Evolutionary conservation across 2,329 filamentous ascomycete genomes (phyloP), one percentile per base, ranked within the genome.

Genomic region (Hypomyces rosellus): DNA sequence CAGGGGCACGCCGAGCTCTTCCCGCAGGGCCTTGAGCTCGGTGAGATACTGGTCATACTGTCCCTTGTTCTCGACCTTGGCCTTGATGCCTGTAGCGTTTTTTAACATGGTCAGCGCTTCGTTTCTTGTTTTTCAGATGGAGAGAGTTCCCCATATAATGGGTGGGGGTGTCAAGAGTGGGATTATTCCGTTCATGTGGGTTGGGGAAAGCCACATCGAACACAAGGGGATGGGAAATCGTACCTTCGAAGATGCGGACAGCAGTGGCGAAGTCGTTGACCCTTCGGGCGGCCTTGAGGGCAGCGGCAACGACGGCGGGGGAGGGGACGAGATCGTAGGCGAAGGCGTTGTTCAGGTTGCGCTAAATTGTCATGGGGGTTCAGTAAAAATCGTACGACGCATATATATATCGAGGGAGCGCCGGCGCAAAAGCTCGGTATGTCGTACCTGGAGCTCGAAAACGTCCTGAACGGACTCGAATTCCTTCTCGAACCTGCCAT

Each of bases 261-360:
- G 93, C 93, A 59, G 93, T 99, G 61, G 93, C 93, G 78, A 86
- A 97, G 80, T 99, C 93, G 74, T 99, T 96, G 69, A 99, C 93
- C 72, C 93, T 83, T 72, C 93, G 82, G 61, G 93, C 93, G 63
- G 93, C 93, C 75, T 86, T 90, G 65, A 99, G 83, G 58, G 93
- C 93, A 64, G 93, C 91, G 64, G 82, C 83, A 72, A 96, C 82
- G 69, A 99, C 93, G 62, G 88, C 84, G 58, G 92, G 85, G 41
- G 92, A 93, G 67, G 95, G 93, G 60, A 99, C 93, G 66, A 99
- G 86, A 85, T 99, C 93, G 85, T 99, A 99, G 69, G 93, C 93
- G 76, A 99, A 99, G 70, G 90, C 92, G 78, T 99, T 99, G 86
- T 99, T 99, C 68, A 96, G 81, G 79, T 96, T 96, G 74, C 90